Conservation (phyloP, 2,329 filamentous ascomycete genomes). For the Sarocladium strictum region DNA sequence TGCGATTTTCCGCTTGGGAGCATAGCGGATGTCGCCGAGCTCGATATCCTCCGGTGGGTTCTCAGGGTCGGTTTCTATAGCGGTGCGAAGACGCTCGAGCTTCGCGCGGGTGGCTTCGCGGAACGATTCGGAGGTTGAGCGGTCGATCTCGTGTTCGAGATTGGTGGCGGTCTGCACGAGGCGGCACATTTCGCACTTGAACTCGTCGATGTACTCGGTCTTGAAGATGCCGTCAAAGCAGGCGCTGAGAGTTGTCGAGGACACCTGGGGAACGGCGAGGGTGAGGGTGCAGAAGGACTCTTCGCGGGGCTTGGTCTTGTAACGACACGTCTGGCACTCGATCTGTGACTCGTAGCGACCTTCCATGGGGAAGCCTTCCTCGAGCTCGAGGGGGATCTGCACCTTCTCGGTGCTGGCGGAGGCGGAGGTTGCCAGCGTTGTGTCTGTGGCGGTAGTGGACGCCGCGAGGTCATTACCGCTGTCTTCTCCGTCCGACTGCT, state of each 20-base stretch:
- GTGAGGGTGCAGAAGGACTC: conserved; percentile 91
- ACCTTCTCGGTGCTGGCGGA: neutral
- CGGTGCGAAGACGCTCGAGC: conserved; percentile 59
- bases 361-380: conserved; percentile 84
- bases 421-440: neutral
- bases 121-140: conserved; percentile 46
- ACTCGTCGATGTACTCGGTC: conserved; percentile 93
- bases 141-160: conserved; percentile 54
- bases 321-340: conserved; percentile 83
- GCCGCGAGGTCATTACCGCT: neutral
- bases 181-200: conserved; percentile 89
- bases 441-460: neutral
- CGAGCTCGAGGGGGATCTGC: conserved; percentile 34
- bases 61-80: conserved; percentile 79
- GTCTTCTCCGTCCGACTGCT: neutral
- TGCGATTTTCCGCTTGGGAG: conserved; percentile 78
- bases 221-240: conserved; percentile 95
- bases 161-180: conserved; percentile 70
- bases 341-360: conserved; percentile 91
- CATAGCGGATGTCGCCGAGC: conserved; percentile 67
- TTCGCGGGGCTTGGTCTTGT: conserved; percentile 76
- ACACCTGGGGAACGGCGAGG: conserved; percentile 79
- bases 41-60: conserved; percentile 63
- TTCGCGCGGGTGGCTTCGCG: conserved; percentile 47
- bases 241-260: conserved; percentile 71